Evolutionary conservation across 495 filamentous ascomycete species (phyloP), one percentile per base, ranked within the genome.

Genomic region (Xylaria acuta): DNA sequence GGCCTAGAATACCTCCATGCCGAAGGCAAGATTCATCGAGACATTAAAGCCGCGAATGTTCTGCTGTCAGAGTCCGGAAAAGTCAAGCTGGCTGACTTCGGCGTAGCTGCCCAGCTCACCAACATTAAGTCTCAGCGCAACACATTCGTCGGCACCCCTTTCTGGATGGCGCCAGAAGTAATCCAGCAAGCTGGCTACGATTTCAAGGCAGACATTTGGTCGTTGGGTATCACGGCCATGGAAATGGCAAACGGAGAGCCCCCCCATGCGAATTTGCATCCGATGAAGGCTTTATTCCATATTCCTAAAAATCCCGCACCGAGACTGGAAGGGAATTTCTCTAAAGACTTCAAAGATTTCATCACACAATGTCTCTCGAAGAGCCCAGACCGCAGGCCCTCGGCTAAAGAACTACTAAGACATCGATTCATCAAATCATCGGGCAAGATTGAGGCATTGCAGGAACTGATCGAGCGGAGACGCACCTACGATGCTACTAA

Each of bases 161-260:
- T 97, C 83, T 99, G 96, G 96, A 99, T 99, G 96, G 96, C 96
- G 5, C 96, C 96, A 9, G 96, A 99, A 79, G 96, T 99, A 22
- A 99, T 99, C 75, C 92, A 98, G 81, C 95, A 98, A 83, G 90
- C 92, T 66, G 96, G 96, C 36, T 98, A 99, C 75, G 95, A 97
- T 80, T 97, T 93, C 84, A 97, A 97, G 83, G 96, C 96, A 27
- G 96, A 99, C 79, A 95, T 99, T 56, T 99, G 96, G 96, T 98
- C 95, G 3, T 83, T 99, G 58, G 96, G 96, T 8, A 98, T 99
- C 75, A 97, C 96, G 0, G 96, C 96, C 25, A 93, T 98, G 72
- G 96, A 99, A 80, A 86, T 99, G 83, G 92, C 94, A 47, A 90
- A 94, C 56, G 96, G 96, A 76, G 95, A 98, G 77, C 96, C 96